Conservation (phyloP, 202 grass and related monocot genomes). For the Cymbopogon flexuosus region DNA sequence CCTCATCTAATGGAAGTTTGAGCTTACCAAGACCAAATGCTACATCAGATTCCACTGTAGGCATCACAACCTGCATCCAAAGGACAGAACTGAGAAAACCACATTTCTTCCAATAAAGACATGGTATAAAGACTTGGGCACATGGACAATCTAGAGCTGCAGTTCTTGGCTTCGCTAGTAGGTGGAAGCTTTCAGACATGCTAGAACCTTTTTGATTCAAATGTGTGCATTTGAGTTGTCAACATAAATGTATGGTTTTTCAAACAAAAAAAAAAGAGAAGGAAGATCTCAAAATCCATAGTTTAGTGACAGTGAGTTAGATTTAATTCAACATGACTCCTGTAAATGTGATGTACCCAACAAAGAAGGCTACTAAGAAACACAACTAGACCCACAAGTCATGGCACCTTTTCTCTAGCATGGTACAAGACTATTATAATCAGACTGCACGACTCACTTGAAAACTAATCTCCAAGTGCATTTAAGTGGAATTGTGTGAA, state of each 20-base stretch:
- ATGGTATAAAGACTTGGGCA: not conserved
- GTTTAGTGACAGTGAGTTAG: not conserved
- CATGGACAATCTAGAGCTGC: not conserved
- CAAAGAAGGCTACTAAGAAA: not conserved
- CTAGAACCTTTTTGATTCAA: not conserved
- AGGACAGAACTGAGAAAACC: not conserved
- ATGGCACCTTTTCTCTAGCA: not conserved
- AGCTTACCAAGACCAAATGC: constrained; percentile 97
- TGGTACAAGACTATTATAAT: constrained; percentile 1
- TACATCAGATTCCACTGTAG: constrained; percentile 83
- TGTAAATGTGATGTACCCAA: not conserved
- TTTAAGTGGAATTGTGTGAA: not conserved
- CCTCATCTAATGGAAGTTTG: constrained; percentile 66
- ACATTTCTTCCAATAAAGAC: not conserved
- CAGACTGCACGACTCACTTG: not conserved
- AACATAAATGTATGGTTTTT: not conserved
- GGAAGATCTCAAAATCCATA: not conserved
- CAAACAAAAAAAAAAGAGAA: not conserved
- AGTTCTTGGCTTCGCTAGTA: not conserved
- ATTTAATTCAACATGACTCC: not conserved
- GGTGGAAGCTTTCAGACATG: not conserved
- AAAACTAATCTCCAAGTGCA: not conserved
- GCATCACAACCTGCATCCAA: constrained; percentile 74
- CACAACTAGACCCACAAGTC: not conserved
- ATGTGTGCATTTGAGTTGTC: not conserved